Percentiles rank a stretch among this genome's conserved stretches.
Conservation (phyloP, 352 stramenopile species). For the Hyaloperonospora brassicae region DNA sequence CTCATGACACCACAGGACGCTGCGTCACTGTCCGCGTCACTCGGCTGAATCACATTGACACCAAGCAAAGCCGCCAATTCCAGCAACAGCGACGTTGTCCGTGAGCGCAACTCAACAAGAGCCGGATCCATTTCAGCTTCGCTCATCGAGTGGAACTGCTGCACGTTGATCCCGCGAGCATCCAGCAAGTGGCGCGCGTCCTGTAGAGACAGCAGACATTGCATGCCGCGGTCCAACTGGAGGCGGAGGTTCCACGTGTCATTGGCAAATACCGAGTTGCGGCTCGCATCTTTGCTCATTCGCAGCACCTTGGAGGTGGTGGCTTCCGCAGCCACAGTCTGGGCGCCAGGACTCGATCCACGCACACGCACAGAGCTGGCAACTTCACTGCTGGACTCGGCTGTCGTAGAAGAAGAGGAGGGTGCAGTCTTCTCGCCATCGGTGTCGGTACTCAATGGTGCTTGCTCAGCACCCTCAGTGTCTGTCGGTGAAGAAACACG, state of each 20-base stretch:
- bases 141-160: constrained; percentile 81
- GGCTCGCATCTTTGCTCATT: constrained; percentile 36
- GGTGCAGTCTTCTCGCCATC: constrained; percentile 9
- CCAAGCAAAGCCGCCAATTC: constrained; percentile 61
- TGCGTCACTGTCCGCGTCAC: constrained; percentile 10
- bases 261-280: constrained; percentile 64
- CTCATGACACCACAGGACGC: constrained; percentile 24
- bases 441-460: constrained; percentile 12
- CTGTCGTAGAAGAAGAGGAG: constrained; percentile 6
- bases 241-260: constrained; percentile 65
- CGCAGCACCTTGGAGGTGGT: constrained; percentile 42
- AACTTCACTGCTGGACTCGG: constrained; percentile 27
- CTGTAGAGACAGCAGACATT: constrained; percentile 72
- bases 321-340: constrained; percentile 21
- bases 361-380: constrained; percentile 13
- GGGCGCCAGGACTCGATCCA: constrained; percentile 21
- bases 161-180: constrained; percentile 73
- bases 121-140: constrained; percentile 59
- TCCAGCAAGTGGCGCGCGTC: constrained; percentile 77
- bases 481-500: constrained; percentile 11
- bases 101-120: constrained; percentile 52
- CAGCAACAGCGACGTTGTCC: constrained; percentile 60
- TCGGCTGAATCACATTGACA: constrained; percentile 27
- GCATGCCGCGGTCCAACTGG: constrained; percentile 62
- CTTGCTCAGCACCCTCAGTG: constrained; percentile 16